These are phyloP conservation scores for Papiliotrema fonsecae DNA, from an alignment of 1,284 basidiomycete species.

Conservation along the genomic window DNA sequence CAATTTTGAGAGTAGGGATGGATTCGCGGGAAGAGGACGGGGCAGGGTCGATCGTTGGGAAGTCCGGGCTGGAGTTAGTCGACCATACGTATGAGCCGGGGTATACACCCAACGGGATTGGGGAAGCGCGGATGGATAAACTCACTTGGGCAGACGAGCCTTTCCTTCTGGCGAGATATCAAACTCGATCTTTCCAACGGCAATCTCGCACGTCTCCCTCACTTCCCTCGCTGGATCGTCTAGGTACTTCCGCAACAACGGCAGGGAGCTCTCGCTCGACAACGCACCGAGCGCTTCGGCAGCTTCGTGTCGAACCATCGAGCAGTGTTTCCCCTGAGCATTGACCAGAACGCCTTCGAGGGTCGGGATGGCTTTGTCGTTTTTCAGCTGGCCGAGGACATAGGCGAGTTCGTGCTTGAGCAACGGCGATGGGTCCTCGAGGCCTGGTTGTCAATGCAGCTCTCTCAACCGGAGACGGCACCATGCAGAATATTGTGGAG, in stretches of 20 bases:
- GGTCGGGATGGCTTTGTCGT: conserved; percentile 66
- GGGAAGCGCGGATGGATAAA: conserved; percentile 2
- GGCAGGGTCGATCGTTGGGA: conserved; percentile 88
- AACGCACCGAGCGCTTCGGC: conserved; percentile 98
- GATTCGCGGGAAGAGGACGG: conserved; percentile 52
- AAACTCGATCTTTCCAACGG: conserved; percentile 90
- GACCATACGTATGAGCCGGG: too few relatives aligned
- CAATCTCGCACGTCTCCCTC: conserved; percentile 96
- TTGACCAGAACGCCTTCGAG: conserved; percentile 78
- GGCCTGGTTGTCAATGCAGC: conserved; percentile 60
- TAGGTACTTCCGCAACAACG: conserved; percentile 68
- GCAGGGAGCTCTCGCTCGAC: conserved; percentile 62
- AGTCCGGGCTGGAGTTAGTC: conserved; percentile 57
- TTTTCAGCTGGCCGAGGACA: conserved; percentile 88
- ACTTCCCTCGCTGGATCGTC: conserved; percentile 73
- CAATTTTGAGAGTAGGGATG: conserved; percentile 55
- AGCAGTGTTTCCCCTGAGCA: conserved; percentile 46
- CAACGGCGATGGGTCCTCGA: conserved; percentile 79
- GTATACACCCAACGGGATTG: too few relatives aligned
- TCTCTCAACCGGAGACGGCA: background rate
- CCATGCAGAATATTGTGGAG: background rate
- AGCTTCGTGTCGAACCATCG: conserved; percentile 99
- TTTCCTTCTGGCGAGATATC: conserved; percentile 60
- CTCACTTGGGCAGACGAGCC: conserved; percentile 40
- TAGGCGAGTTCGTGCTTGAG: conserved; percentile 98